Conservation (phyloP, 805 yeast genomes). For the Candida boleticola region DNA sequence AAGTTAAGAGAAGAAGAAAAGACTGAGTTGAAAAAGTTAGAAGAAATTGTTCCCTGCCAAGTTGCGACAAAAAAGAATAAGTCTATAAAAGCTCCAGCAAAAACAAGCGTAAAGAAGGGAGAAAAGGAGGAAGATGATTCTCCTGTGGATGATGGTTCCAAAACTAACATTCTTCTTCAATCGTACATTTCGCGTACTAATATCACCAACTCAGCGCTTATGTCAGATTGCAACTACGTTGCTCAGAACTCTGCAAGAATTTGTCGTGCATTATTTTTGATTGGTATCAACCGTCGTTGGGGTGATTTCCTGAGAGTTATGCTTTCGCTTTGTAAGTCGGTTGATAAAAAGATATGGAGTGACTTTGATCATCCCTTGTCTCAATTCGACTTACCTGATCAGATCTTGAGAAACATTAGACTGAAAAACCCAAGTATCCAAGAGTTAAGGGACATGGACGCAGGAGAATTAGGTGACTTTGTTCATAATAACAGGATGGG, state of each 20-base stretch:
- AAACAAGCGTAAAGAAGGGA: constrained; percentile 83
- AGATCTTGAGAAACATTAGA: constrained; percentile 59
- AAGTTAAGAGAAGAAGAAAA: constrained; percentile 87
- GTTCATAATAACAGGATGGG: constrained; percentile 85
- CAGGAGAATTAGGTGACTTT: constrained; percentile 81
- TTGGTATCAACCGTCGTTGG: constrained; percentile 91
- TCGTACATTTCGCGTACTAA: constrained; percentile 77
- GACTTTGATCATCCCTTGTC: constrained; percentile 84
- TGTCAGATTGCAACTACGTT: constrained; percentile 86
- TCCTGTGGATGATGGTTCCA: constrained; percentile 72
- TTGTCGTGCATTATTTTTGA: constrained; percentile 82
- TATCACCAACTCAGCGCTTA: constrained; percentile 75
- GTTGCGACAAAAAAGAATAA: constrained; percentile 41
- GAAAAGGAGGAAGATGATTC: constrained; percentile 80
- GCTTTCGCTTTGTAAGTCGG: constrained; percentile 79
- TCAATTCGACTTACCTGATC: constrained; percentile 79
- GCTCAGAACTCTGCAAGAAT: constrained; percentile 96
- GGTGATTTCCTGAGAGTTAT: constrained; percentile 73
- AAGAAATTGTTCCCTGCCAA: constrained; percentile 68
- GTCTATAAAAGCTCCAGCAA: constrained; percentile 57
- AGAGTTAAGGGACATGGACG: constrained; percentile 65
- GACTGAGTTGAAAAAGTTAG: constrained; percentile 61
- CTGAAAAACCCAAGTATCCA: constrained; percentile 69
- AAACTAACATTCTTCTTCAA: constrained; percentile 84
- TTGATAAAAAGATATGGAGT: constrained; percentile 78